Conservation (phyloP, 352 stramenopile genomes). For the Globisporangium perplexum region DNA sequence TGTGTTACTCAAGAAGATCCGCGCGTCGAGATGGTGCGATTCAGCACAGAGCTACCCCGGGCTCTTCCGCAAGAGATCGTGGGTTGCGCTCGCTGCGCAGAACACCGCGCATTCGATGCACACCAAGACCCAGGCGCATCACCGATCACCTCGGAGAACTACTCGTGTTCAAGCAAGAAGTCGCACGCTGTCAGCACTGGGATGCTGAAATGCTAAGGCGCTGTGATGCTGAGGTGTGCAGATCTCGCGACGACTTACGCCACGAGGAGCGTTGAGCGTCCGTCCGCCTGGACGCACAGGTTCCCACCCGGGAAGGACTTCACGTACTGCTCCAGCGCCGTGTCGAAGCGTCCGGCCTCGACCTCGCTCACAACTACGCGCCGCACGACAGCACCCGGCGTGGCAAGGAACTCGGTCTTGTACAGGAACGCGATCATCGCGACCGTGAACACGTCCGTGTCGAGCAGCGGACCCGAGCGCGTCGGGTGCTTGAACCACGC, state of each 20-base stretch:
- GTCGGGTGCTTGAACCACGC: slow-evolving; percentile 29
- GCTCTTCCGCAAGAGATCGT: too few relatives aligned
- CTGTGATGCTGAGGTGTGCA: too few relatives aligned
- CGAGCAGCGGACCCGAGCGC: slow-evolving; percentile 1
- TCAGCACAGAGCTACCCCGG: too few relatives aligned
- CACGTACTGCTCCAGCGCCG: slow-evolving; percentile 23
- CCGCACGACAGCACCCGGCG: slow-evolving; percentile 1
- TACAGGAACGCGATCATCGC: slow-evolving; percentile 27
- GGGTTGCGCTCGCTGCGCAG: too few relatives aligned
- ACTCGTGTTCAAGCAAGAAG: too few relatives aligned
- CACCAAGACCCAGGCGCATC: too few relatives aligned
- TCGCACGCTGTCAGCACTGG: too few relatives aligned
- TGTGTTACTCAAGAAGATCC: too few relatives aligned
- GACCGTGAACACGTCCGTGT: slow-evolving; percentile 7
- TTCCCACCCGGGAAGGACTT: slow-evolving; percentile 1
- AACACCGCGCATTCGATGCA: too few relatives aligned
- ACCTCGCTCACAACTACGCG: slow-evolving; percentile 44
- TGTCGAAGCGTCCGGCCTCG: slow-evolving; percentile 6
- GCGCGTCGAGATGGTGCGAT: too few relatives aligned
- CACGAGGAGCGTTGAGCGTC: neutral
- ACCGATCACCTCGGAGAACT: too few relatives aligned
- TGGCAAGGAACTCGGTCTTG: slow-evolving; percentile 21
- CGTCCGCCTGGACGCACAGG: slow-evolving; percentile 5
- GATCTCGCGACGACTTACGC: neutral
- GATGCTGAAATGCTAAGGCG: too few relatives aligned